Conservation (phyloP, 495 filamentous ascomycete species). For the Daldinia vernicosa region DNA sequence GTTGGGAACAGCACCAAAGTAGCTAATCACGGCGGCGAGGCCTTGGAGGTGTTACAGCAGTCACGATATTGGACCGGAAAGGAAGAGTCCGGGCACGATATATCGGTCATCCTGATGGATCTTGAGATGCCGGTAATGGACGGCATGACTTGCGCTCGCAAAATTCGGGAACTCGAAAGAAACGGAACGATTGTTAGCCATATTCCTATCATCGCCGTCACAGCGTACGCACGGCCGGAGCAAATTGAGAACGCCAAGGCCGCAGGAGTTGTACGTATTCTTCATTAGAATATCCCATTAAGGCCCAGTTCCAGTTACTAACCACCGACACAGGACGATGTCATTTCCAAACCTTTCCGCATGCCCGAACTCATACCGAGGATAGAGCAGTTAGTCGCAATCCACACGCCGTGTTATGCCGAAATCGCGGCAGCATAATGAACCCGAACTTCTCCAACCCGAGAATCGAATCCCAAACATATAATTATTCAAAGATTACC, state of each 20-base stretch:
- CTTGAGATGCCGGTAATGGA: slow-evolving; percentile 92
- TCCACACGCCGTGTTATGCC: slow-evolving; percentile 30
- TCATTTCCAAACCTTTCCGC: slow-evolving; percentile 83
- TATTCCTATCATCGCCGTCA: slow-evolving; percentile 81
- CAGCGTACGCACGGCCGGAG: slow-evolving; percentile 77
- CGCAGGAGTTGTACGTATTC: slow-evolving; percentile 59
- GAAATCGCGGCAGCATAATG: slow-evolving; percentile 29
- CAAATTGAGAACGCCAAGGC: slow-evolving; percentile 66
- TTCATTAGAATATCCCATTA: background rate
- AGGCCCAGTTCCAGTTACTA: slow-evolving; percentile 2
- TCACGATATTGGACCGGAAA: slow-evolving; percentile 60
- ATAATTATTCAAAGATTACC: slow-evolving; percentile 1
- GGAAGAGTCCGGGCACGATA: slow-evolving; percentile 49
- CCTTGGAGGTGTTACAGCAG: slow-evolving; percentile 61
- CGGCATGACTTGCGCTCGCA: slow-evolving; percentile 74
- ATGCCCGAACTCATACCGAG: slow-evolving; percentile 75
- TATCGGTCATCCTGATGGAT: slow-evolving; percentile 82
- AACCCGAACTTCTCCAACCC: background rate
- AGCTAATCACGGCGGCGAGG: slow-evolving; percentile 84
- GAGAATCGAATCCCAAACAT: background rate
- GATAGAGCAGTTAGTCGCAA: slow-evolving; percentile 62
- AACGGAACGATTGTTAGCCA: slow-evolving; percentile 62
- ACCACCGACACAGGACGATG: slow-evolving; percentile 68
- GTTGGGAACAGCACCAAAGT: slow-evolving; percentile 73
- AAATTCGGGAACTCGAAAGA: slow-evolving; percentile 71